These are phyloP conservation scores for Eremochloa ophiuroides DNA, from an alignment of 176 grass and related monocot genomes.

Conservation along the genomic window DNA sequence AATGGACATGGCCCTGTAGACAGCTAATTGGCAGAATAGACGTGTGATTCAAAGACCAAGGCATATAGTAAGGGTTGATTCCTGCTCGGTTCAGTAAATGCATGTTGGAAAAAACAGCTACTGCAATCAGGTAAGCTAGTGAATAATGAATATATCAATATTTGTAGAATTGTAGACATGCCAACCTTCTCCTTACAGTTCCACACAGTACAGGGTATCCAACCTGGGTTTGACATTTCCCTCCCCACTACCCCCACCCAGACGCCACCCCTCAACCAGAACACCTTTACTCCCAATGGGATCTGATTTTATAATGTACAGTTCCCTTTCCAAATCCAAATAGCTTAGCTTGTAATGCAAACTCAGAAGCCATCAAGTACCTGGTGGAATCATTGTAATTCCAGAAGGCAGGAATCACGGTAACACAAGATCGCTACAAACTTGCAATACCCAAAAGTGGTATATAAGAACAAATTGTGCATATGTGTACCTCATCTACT, in stretches of 20 bases:
- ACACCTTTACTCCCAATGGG: background rate
- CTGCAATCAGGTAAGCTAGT: background rate
- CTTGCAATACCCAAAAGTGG: background rate
- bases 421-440: background rate
- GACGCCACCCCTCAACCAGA: background rate
- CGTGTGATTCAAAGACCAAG: background rate
- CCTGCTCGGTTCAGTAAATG: background rate
- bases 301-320: background rate
- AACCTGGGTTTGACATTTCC: background rate
- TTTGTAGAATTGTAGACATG: no score
- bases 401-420: background rate
- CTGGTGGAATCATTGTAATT: background rate
- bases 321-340: background rate
- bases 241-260: background rate
- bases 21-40: background rate
- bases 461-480: background rate
- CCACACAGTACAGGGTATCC: no score
- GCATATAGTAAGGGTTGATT: background rate
- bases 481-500: background rate
- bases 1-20: background rate
- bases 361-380: background rate
- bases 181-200: no score
- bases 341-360: background rate
- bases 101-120: background rate
- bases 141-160: background rate